Evolutionary conservation across 208 protist genomes (phyloP).

Genomic region (Trypanosoma cruzi): DNA sequence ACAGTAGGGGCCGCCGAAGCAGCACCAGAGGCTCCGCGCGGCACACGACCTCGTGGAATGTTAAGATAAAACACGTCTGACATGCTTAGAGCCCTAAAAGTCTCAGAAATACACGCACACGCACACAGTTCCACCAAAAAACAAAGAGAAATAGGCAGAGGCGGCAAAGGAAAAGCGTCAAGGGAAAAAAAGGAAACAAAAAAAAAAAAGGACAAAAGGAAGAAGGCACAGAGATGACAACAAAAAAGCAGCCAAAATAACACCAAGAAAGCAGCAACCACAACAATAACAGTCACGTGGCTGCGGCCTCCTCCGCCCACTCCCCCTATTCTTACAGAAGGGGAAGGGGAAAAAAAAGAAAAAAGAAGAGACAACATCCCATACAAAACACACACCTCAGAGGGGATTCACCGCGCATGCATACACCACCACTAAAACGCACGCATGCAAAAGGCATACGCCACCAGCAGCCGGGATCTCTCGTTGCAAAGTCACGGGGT

Average conservation of each 20-base stretch:
- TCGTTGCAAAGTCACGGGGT: too few species aligned
- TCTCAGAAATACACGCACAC: constrained; percentile 15
- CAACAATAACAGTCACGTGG: too few species aligned
- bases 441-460: too few species aligned
- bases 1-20: background rate
- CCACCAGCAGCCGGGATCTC: too few species aligned
- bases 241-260: background rate
- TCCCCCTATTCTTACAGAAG: too few species aligned
- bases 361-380: too few species aligned
- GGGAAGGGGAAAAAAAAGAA: too few species aligned
- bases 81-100: constrained; percentile 18
- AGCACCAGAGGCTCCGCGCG: background rate
- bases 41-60: constrained; percentile 4
- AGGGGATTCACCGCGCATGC: too few species aligned
- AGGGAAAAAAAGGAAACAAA: constrained; percentile 14
- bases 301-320: too few species aligned
- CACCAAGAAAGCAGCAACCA: background rate
- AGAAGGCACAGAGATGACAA: constrained; percentile 10
- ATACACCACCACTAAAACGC: too few species aligned
- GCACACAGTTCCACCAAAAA: constrained; percentile 5
- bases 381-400: too few species aligned
- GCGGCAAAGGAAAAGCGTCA: constrained; percentile 28
- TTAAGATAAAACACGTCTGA: constrained; percentile 28
- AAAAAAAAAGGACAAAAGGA: constrained; percentile 27
- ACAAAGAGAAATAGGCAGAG: too few species aligned